Evolutionary conservation across 305 asterid genomes (phyloP).

Genomic region (Solanum hybrid): DNA sequence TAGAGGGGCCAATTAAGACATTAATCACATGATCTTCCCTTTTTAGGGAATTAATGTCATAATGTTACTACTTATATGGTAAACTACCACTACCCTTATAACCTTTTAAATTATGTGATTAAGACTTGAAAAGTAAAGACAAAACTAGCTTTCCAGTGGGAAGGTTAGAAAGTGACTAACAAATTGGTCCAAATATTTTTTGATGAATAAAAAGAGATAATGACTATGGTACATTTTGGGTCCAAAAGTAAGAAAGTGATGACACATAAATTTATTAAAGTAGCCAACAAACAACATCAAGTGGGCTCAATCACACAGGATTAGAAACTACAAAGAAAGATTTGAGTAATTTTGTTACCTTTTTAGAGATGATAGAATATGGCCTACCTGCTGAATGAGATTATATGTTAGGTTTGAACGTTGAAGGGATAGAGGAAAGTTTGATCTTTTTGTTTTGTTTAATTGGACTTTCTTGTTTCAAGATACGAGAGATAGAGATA

Average conservation of each 20-base stretch:
- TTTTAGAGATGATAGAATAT: background rate
- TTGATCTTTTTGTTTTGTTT: background rate
- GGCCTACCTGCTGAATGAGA: background rate
- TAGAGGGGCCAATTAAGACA: background rate
- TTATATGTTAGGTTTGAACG: background rate
- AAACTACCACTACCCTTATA: background rate
- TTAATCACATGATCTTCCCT: background rate
- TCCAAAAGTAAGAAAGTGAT: background rate
- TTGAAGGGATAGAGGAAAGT: background rate
- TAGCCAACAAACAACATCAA: slow-evolving; percentile 1
- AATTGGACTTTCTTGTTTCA: background rate
- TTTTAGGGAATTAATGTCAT: background rate
- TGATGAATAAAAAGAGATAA: background rate
- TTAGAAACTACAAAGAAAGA: background rate
- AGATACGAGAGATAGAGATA: background rate
- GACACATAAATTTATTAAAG: background rate
- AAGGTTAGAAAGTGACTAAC: background rate
- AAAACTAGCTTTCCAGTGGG: slow-evolving; percentile 3
- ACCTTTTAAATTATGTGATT: background rate
- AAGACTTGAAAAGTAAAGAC: slow-evolving; percentile 2
- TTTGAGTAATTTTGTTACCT: background rate
- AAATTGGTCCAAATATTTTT: background rate
- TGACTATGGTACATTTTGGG: background rate
- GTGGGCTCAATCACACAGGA: slow-evolving; percentile 4
- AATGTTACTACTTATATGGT: background rate